Conservation (phyloP, 192 early-diverging fungal genomes). For the Coemansia sp. region DNA sequence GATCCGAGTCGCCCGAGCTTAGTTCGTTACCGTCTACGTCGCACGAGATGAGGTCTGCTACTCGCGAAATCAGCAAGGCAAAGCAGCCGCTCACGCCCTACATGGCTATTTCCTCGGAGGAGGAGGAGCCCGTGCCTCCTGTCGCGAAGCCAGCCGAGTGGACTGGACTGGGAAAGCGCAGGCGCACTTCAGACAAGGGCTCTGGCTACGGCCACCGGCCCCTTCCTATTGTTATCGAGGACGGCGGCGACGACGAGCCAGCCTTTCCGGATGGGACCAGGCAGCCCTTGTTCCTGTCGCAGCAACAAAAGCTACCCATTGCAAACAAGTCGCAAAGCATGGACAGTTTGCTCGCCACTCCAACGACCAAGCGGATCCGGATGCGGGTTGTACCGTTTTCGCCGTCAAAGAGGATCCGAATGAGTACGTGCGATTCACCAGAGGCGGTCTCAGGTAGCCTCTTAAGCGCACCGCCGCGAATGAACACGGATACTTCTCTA, state of each 20-base stretch:
- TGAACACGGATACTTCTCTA: background rate
- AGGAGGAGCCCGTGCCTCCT: background rate
- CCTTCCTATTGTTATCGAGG: constrained; percentile 20
- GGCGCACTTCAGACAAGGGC: constrained; percentile 20
- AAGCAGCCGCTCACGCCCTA: background rate
- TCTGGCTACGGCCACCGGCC: constrained; percentile 24
- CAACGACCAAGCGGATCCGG: background rate
- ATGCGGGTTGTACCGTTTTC: constrained; percentile 14
- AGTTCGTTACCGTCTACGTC: background rate
- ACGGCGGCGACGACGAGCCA: background rate
- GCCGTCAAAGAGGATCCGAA: constrained; percentile 43
- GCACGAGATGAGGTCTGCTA: background rate
- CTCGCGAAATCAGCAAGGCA: background rate
- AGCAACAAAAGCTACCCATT: background rate
- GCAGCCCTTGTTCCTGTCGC: constrained; percentile 2
- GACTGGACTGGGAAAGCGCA: constrained; percentile 45
- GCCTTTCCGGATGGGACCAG: background rate
- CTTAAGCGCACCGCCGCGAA: background rate
- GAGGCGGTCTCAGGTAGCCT: background rate
- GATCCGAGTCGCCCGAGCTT: constrained; percentile 12
- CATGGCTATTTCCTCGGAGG: background rate
- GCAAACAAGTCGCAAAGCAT: constrained; percentile 5
- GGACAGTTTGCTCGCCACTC: background rate
- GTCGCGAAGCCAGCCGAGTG: background rate
- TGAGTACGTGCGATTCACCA: constrained; percentile 24